Conservation (phyloP, 2,329 filamentous ascomycete species). For the Talaromyces albobiverticillius region DNA sequence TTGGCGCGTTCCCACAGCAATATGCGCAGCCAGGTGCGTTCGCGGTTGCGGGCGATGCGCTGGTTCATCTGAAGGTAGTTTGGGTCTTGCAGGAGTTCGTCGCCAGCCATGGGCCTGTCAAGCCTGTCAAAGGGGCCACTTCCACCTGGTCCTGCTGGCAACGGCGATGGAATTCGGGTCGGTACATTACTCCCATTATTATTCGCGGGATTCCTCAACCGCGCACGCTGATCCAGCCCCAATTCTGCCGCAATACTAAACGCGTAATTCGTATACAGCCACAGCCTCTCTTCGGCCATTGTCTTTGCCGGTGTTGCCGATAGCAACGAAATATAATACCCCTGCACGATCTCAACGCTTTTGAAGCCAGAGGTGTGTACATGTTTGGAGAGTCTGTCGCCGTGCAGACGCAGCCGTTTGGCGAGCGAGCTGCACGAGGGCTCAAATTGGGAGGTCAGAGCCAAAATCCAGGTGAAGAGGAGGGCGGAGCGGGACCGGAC, state of each 20-base stretch:
- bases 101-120: too few relatives aligned
- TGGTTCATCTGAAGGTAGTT: neutral
- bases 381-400: slow-evolving; percentile 27
- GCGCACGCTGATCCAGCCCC: slow-evolving; percentile 22
- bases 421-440: slow-evolving; percentile 20
- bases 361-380: slow-evolving; percentile 28
- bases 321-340: slow-evolving; percentile 30
- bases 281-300: slow-evolving; percentile 25
- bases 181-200: neutral
- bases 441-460: slow-evolving; percentile 29
- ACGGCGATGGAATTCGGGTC: neutral
- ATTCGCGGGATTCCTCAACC: neutral
- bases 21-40: slow-evolving; percentile 31
- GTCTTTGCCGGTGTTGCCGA: slow-evolving; percentile 27
- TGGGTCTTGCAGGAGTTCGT: neutral
- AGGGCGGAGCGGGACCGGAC: slow-evolving; percentile 26
- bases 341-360: slow-evolving; percentile 30
- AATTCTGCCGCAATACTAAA: slow-evolving; percentile 27
- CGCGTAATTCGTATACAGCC: slow-evolving; percentile 30
- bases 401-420: slow-evolving; percentile 25
- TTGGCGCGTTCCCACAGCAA: slow-evolving; percentile 31
- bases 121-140: neutral
- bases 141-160: too few relatives aligned
- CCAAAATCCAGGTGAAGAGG: slow-evolving; percentile 31
- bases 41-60: slow-evolving; percentile 21